Conservation (phyloP, 495 filamentous ascomycete species). For the Pyrenula massariospora region DNA sequence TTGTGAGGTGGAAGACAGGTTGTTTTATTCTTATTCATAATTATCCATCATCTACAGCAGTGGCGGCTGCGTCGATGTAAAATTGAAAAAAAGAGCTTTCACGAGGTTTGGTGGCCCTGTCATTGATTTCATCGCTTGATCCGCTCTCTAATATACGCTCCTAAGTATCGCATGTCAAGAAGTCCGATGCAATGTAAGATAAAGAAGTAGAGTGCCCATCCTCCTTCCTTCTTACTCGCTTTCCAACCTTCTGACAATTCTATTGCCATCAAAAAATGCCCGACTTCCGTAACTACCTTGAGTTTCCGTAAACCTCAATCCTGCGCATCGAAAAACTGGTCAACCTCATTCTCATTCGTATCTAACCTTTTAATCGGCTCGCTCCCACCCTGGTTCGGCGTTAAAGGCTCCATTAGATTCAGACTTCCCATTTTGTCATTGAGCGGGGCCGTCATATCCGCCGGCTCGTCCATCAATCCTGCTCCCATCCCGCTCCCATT, state of each 20-base stretch:
- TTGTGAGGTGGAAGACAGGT: too few relatives aligned
- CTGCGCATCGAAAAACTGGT: slow-evolving; percentile 51
- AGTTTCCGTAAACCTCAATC: too few relatives aligned
- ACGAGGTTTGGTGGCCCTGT: too few relatives aligned
- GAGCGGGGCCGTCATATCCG: background rate
- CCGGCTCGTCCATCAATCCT: background rate
- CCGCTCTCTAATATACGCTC: background rate
- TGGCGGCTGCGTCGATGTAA: too few relatives aligned
- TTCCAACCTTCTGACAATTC: too few relatives aligned
- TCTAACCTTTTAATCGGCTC: slow-evolving; percentile 31
- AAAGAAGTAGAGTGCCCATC: background rate
- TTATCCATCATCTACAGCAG: background rate
- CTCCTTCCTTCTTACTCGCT: too few relatives aligned
- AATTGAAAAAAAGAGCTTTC: too few relatives aligned
- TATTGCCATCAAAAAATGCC: too few relatives aligned
- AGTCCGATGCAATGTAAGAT: background rate
- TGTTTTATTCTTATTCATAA: background rate
- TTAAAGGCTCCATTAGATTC: slow-evolving; percentile 12
- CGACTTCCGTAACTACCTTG: too few relatives aligned
- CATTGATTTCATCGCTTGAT: background rate
- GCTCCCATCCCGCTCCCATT: slow-evolving; percentile 6
- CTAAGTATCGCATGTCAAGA: background rate
- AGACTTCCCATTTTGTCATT: slow-evolving; percentile 4
- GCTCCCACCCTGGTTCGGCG: slow-evolving; percentile 7
- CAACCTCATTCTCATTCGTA: slow-evolving; percentile 32